Evolutionary conservation across 163 green algal species (phyloP).

Genomic region (Volvox carteri): DNA sequence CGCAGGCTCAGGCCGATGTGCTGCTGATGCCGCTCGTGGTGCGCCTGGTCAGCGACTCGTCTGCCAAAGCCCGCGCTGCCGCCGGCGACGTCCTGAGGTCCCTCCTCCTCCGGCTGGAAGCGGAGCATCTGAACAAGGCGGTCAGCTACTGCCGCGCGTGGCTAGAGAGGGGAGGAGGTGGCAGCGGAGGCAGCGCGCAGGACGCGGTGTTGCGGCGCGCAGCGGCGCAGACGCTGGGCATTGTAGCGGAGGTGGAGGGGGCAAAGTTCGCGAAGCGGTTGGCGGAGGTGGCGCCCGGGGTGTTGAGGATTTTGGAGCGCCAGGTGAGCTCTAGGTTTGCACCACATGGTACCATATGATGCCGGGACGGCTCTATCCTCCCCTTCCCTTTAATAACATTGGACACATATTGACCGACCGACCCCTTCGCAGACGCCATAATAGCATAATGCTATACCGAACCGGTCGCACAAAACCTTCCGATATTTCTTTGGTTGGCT

Average conservation of each 20-base stretch:
- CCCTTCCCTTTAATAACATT: no score
- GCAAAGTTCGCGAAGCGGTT: slow-evolving; percentile 67
- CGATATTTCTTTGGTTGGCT: no score
- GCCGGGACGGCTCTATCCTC: no score
- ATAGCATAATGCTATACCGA: no score
- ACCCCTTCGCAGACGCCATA: no score
- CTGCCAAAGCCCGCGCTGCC: slow-evolving; percentile 59
- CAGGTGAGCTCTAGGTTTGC: slow-evolving; percentile 35
- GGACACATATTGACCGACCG: no score
- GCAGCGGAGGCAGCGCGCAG: slow-evolving; percentile 10
- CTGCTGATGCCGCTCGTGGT: slow-evolving; percentile 91
- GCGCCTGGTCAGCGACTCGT: slow-evolving; percentile 83
- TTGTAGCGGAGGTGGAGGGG: slow-evolving; percentile 81
- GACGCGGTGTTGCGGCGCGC: slow-evolving; percentile 66
- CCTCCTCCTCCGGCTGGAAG: slow-evolving; percentile 71
- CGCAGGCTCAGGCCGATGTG: slow-evolving; percentile 65
- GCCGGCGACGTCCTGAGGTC: slow-evolving; percentile 65
- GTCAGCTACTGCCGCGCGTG: slow-evolving; percentile 66
- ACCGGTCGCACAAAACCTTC: no score
- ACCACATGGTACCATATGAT: no score
- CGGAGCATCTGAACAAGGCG: slow-evolving; percentile 60
- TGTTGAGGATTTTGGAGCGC: slow-evolving; percentile 38
- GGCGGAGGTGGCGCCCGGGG: slow-evolving; percentile 18
- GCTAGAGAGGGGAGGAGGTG: slow-evolving; percentile 58
- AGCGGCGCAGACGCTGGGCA: slow-evolving; percentile 75